Evolutionary conservation across 1,139 yeast genomes (phyloP).

Genomic region (Ogataea hybrid): DNA sequence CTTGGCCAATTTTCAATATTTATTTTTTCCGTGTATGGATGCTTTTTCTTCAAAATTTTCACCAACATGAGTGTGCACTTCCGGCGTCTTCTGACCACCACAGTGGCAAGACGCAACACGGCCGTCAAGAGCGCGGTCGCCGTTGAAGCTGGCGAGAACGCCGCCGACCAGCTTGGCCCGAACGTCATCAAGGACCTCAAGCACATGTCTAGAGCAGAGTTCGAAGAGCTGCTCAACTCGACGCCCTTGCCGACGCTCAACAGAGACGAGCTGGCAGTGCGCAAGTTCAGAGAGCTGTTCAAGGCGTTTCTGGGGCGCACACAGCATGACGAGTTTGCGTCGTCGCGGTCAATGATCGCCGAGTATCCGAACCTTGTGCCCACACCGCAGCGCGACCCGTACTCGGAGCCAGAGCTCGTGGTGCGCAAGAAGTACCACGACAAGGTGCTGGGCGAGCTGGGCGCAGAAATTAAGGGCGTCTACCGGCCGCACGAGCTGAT

Average conservation of each 20-base stretch:
- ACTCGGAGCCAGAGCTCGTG: conserved; percentile 72
- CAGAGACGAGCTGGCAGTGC: conserved; percentile 27
- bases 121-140: conserved; percentile 1
- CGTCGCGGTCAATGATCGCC: conserved; percentile 25
- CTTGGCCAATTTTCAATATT: no score
- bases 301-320: conserved; percentile 26
- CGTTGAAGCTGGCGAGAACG: neutral
- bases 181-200: conserved; percentile 20
- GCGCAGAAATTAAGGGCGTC: conserved; percentile 62
- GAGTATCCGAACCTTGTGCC: conserved; percentile 39
- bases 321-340: conserved; percentile 18
- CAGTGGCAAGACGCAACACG: conserved; percentile 4
- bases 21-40: neutral
- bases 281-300: conserved; percentile 27
- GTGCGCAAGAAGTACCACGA: conserved; percentile 66
- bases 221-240: conserved; percentile 24
- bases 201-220: conserved; percentile 24
- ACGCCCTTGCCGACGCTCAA: conserved; percentile 28
- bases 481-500: conserved; percentile 71
- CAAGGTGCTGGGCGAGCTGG: conserved; percentile 50
- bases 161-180: conserved; percentile 1
- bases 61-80: conserved; percentile 7
- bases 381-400: conserved; percentile 43
- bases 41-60: conserved; percentile 1
- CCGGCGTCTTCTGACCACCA: conserved; percentile 6